Conservation (phyloP, 2,329 filamentous ascomycete species). For the Ceratocystis papillata region DNA sequence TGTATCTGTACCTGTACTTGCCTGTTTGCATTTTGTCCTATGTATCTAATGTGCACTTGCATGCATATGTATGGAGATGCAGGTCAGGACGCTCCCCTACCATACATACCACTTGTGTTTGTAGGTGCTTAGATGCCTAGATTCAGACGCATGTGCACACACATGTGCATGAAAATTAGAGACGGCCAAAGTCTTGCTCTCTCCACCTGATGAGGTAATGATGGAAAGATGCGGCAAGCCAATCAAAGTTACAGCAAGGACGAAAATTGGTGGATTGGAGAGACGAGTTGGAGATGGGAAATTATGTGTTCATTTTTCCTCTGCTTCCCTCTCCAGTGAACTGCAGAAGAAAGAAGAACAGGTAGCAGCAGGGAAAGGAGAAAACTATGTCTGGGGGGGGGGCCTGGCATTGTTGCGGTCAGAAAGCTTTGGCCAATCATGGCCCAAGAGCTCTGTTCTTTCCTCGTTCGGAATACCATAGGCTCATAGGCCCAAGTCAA, state of each 20-base stretch:
- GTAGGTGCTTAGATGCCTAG: neutral
- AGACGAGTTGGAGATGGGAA: neutral
- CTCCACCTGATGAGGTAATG: neutral
- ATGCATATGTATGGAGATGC: neutral
- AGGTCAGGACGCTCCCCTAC: neutral
- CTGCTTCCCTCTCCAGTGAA: neutral
- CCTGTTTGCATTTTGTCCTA: neutral
- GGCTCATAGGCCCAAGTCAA: too few relatives aligned
- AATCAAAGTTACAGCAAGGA: neutral
- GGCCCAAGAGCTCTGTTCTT: neutral
- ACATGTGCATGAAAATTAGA: neutral
- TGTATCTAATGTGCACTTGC: neutral
- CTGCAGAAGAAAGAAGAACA: neutral
- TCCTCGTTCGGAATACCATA: too few relatives aligned
- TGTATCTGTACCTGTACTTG: neutral
- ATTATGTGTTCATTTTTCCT: neutral
- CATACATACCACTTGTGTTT: neutral
- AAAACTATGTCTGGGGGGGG: neutral
- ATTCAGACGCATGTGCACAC: neutral
- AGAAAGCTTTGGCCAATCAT: neutral
- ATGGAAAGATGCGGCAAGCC: neutral
- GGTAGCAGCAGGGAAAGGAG: neutral
- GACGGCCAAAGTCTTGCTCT: neutral
- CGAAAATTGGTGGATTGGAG: neutral
- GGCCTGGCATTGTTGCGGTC: neutral